Conservation (phyloP, 2,329 filamentous ascomycete species). For the Westerdykella sp. region DNA sequence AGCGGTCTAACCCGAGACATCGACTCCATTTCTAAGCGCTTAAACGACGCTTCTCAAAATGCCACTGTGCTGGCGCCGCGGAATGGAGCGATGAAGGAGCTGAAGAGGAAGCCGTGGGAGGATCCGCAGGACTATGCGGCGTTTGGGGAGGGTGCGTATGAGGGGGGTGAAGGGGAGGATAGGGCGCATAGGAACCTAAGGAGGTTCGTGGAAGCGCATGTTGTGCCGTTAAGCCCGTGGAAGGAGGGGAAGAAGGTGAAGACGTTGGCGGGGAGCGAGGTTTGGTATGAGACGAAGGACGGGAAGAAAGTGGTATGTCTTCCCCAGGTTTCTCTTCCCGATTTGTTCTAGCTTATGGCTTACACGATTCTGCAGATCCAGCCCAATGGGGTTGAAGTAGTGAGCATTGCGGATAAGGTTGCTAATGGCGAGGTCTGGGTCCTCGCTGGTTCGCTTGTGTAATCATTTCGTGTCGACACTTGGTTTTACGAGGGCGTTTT, state of each 20-base stretch:
- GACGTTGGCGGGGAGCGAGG: conserved; percentile 60
- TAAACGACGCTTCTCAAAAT: conserved; percentile 61
- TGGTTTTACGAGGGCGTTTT: conserved; percentile 2
- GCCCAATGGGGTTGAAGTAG: conserved; percentile 73
- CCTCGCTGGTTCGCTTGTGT: conserved; percentile 53
- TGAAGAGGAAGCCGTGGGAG: conserved; percentile 85
- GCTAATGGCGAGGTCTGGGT: conserved; percentile 89
- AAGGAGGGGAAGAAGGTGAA: conserved; percentile 57
- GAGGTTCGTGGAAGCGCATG: conserved; percentile 79
- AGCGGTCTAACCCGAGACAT: conserved; percentile 73
- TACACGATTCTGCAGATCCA: conserved; percentile 51
- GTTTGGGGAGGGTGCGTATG: conserved; percentile 66
- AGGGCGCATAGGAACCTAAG: conserved; percentile 70
- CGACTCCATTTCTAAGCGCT: conserved; percentile 58
- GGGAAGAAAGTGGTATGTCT: conserved; percentile 59
- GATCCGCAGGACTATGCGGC: conserved; percentile 64
- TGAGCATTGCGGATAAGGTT: conserved; percentile 66
- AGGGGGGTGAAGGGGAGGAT: conserved; percentile 66
- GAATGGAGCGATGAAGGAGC: conserved; percentile 69
- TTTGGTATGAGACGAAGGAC: conserved; percentile 77
- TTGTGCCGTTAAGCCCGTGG: conserved; percentile 74
- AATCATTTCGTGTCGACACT: conserved; percentile 6
- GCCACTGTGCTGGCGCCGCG: conserved; percentile 82
- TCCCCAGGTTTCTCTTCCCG: not conserved
- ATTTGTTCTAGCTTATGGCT: conserved; percentile 1